Evolutionary conservation across 495 filamentous ascomycete genomes (phyloP).

Genomic region (Xylaria nigripes): DNA sequence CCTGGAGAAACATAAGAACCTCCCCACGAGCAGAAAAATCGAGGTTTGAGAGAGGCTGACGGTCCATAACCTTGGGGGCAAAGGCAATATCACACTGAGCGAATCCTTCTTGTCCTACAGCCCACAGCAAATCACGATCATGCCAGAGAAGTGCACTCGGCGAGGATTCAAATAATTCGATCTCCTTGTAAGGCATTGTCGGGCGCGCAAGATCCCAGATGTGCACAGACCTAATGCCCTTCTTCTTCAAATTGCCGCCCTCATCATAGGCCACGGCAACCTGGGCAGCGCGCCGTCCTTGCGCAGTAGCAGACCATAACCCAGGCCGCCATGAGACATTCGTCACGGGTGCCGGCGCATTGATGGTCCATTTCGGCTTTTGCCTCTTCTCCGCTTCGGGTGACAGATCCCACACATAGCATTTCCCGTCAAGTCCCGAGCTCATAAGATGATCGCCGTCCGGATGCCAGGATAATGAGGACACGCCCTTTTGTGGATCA

Average conservation of each 20-base stretch:
- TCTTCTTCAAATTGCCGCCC: constrained; percentile 32
- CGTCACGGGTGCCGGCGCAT: constrained; percentile 54
- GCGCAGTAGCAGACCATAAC: constrained; percentile 58
- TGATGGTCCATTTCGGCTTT: constrained; percentile 59
- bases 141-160: constrained; percentile 83
- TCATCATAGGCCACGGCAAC: constrained; percentile 47
- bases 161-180: constrained; percentile 62
- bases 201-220: constrained; percentile 90
- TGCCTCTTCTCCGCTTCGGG: constrained; percentile 67
- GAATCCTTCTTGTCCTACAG: constrained; percentile 78
- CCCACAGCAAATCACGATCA: constrained; percentile 85
- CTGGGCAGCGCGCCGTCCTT: constrained; percentile 52
- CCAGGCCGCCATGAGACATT: constrained; percentile 82
- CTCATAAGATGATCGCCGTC: constrained; percentile 86
- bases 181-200: constrained; percentile 76
- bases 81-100: constrained; percentile 83
- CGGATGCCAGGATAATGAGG: constrained; percentile 88
- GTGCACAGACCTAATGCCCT: constrained; percentile 65
- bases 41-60: constrained; percentile 55
- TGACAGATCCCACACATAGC: constrained; percentile 89
- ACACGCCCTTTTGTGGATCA: constrained; percentile 57
- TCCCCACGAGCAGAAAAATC: constrained; percentile 55
- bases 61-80: constrained; percentile 69
- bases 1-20: constrained; percentile 48
- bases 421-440: constrained; percentile 70